Base-by-base conservation (phyloP, 495 filamentous ascomycete genomes). In the Bacidia gigantensis region DNA sequence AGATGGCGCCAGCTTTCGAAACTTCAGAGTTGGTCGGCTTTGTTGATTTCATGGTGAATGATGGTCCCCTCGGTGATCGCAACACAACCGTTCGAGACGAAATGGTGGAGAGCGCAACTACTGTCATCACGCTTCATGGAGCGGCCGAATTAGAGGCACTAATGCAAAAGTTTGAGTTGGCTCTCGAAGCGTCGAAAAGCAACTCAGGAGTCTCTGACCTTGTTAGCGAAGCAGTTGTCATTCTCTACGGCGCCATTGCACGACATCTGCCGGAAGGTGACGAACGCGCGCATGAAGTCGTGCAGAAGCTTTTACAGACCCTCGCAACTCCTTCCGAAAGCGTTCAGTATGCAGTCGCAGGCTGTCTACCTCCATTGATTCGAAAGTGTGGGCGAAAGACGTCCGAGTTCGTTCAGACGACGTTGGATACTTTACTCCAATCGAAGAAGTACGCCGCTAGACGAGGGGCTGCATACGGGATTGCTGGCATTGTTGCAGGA, bases 141-240 rank as follows among this genome's bases (percentile, higher is more conserved):
- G 80, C 83, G 57, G 67, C 75, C 12, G 78, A 88, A 47, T 81
- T 97, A 2, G 93, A 97, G 65, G 80, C 82, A 55, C 73, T 98
- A 24, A 97, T 97, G 89, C 77, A 83, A 59, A 81, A 87, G 0
- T 88, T 96, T 59, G 90, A 98, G 64, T 73, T 73, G 7, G 85
- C 84, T 0, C 74, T 98, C 2, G 88, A 88, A 59, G 80, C 78
- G 9, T 85, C 87, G 0, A 84, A 90, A 64, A 83, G 84, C 56
- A 81, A 79, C 17, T 84, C 83, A 2, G 78, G 86, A 57, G 78
- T 78, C 22, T 81, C 81, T 7, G 92, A 98, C 59, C 74, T 82
- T 40, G 84, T 97, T 56, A 95, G 95, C 60, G 92, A 98, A 68
- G 92, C 92, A 2, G 88, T 98, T 23, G 87, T 98, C 55, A 89